Conservation (phyloP, 345 rosid genomes). For the Eucalyptus erythrocorys region DNA sequence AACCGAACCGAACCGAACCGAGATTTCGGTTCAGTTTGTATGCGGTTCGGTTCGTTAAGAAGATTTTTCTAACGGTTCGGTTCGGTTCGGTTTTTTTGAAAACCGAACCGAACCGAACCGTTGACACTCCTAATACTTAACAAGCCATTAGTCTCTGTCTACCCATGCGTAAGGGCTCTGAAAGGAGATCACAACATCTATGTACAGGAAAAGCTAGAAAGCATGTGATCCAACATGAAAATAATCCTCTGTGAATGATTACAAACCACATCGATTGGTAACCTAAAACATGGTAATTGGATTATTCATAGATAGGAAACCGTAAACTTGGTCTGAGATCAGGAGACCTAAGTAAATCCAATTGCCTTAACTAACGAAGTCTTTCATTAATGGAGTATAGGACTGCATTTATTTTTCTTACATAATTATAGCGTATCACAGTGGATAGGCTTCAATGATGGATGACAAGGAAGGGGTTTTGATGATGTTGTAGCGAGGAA, state of each 20-base stretch:
- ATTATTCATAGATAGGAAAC: not conserved
- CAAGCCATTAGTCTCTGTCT: no score
- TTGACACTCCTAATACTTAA: no score
- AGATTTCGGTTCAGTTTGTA: no score
- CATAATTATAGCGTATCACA: not conserved
- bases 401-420: not conserved
- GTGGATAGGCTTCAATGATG: constrained; percentile 11
- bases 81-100: no score
- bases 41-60: no score
- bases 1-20: no score
- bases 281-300: not conserved
- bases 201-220: not conserved
- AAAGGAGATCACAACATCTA: no score
- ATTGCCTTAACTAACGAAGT: not conserved
- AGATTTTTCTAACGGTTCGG: no score
- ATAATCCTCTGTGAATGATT: not conserved
- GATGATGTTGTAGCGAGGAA: constrained; percentile 14
- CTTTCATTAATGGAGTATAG: not conserved
- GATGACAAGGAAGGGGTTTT: not conserved
- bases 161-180: no score
- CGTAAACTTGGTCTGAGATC: not conserved
- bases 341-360: not conserved
- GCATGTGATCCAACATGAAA: not conserved
- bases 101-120: no score
- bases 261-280: not conserved